Conservation (phyloP, 2,329 filamentous ascomycete species). For the Epichloe glyceriae region DNA sequence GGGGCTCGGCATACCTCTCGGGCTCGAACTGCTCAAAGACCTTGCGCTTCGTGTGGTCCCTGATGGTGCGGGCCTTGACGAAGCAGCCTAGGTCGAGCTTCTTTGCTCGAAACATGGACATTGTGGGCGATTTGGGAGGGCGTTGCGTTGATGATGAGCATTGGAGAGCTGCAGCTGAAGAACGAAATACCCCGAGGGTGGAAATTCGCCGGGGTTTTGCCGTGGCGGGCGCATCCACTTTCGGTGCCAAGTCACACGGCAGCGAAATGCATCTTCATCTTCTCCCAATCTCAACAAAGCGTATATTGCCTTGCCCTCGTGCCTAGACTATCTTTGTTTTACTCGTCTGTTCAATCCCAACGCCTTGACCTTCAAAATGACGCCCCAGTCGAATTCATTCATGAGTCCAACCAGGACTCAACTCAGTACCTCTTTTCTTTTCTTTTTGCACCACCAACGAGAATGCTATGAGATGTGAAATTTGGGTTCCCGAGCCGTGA, state of each 20-base stretch:
- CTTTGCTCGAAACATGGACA: slow-evolving; percentile 82
- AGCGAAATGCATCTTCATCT: too few relatives aligned
- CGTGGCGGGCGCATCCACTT: neutral
- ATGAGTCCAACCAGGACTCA: too few relatives aligned
- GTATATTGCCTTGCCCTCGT: too few relatives aligned
- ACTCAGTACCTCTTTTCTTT: neutral
- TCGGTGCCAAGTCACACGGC: too few relatives aligned
- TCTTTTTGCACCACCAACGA: neutral
- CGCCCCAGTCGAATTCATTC: neutral
- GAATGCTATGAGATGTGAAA: neutral
- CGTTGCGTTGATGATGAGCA: neutral
- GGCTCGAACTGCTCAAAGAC: slow-evolving; percentile 78
- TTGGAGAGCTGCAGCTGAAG: neutral
- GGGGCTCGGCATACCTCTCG: slow-evolving; percentile 52
- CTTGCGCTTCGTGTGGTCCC: slow-evolving; percentile 94
- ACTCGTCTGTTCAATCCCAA: too few relatives aligned
- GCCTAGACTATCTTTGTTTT: too few relatives aligned
- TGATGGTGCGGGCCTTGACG: slow-evolving; percentile 73
- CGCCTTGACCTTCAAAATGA: too few relatives aligned
- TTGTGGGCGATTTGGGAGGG: slow-evolving; percentile 26
- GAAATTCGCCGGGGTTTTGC: neutral
- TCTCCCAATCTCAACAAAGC: too few relatives aligned
- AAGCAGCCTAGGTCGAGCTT: slow-evolving; percentile 82
- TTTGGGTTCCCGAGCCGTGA: neutral
- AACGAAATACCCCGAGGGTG: neutral